Evolutionary conservation across 148 eudicot genomes (phyloP), one percentile per base, ranked within the genome.

Genomic region (Hydrangea macrophylla): DNA sequence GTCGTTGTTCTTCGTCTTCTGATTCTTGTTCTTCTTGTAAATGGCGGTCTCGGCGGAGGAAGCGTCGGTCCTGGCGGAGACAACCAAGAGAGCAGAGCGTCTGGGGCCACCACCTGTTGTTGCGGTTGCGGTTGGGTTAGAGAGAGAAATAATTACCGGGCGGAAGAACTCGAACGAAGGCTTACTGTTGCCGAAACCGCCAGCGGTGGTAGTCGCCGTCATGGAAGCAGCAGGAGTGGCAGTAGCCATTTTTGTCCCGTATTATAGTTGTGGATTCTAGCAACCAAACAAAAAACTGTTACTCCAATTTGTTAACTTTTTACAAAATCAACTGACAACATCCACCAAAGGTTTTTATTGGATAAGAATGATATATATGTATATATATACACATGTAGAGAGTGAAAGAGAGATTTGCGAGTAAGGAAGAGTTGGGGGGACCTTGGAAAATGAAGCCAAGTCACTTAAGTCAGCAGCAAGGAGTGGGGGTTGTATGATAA

Each of bases 1-100:
- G 2, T 71, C 78, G n/a, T 79, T 68, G 33, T 74, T 62, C 76
- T 59, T 78, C 17, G 23, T 71, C 24, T 42, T 69, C 42, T 48
- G 75, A n/a, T 65, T 57, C 60, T 33, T 69, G 64, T 69, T 63
- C 71, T 71, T 57, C 64, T 70, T 66, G 18, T 62, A 31, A 48
- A 66, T 73, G 20, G 55, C 60, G 11, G 69, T 72, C 2, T 48
- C 71, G 8, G 73, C 6, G 1, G 78, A 42, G 11, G 78, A 48
- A 54, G 77, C 23, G 2, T 74, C 11, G 42, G 70, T 57, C 56
- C 56, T 65, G 10, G 64, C 32, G n/a, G 5, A 35, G 15, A 73
- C 25, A 9, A 67, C 30, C 71, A 55, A 44, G 12, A 54, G 44
- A 20, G 45, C 40, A 18, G 12, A 7, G 42, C 26, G 57, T 22